Evolutionary conservation across 2,329 filamentous ascomycete genomes (phyloP).

Genomic region (Aaosphaeria arxii): DNA sequence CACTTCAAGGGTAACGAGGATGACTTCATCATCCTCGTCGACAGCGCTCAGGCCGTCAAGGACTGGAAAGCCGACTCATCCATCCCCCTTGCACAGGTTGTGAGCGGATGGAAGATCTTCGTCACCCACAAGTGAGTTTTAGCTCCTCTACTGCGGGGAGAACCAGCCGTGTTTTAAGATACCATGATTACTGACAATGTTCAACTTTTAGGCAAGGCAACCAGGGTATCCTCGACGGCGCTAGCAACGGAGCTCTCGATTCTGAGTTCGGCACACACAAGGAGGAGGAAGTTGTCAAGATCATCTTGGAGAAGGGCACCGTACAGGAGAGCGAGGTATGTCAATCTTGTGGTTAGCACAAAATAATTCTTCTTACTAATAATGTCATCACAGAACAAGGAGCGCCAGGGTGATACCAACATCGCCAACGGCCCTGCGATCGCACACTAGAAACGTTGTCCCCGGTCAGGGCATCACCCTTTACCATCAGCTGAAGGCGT

Average conservation of each 20-base stretch:
- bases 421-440: conserved; percentile 35
- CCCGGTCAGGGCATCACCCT: too few species aligned
- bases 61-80: conserved; percentile 81
- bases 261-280: conserved; percentile 82
- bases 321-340: conserved; percentile 27
- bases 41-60: conserved; percentile 61
- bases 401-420: conserved; percentile 44
- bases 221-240: conserved; percentile 74
- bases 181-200: neutral
- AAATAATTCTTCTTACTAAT: conserved; percentile 3
- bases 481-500: too few species aligned
- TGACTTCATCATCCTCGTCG: conserved; percentile 67
- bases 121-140: conserved; percentile 77
- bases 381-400: conserved; percentile 30
- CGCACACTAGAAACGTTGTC: conserved; percentile 20
- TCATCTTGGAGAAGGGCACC: conserved; percentile 75
- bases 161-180: neutral
- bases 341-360: neutral
- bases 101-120: conserved; percentile 87
- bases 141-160: neutral
- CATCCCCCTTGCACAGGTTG: conserved; percentile 77
- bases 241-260: conserved; percentile 72
- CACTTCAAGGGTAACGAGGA: conserved; percentile 76
- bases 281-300: conserved; percentile 76
- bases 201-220: conserved; percentile 67